Percentiles rank a stretch among this genome's conserved stretches.
Evolutionary conservation across 805 yeast species (phyloP).

Genomic region (Torulaspora maleeae): DNA sequence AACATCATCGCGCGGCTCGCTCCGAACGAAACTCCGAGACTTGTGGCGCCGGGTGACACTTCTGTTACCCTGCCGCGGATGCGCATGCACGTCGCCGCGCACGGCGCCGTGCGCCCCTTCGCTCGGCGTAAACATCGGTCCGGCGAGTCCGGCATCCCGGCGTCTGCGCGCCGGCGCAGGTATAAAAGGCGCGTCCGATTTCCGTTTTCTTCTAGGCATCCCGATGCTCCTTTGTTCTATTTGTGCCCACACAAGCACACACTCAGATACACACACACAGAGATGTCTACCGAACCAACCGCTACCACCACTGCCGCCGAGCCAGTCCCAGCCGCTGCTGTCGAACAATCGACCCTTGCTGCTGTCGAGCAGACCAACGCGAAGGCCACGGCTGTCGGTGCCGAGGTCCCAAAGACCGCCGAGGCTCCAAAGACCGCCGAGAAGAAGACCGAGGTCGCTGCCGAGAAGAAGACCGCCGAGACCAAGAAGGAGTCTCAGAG

Average conservation of each 20-base stretch:
- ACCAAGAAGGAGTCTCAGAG: constrained; percentile 12
- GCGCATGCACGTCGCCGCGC: too few species aligned
- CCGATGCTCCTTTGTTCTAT: too few species aligned
- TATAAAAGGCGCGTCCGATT: too few species aligned
- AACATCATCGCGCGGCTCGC: too few species aligned
- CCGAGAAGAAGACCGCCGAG: constrained; percentile 13
- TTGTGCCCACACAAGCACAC: background rate
- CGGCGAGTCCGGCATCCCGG: too few species aligned
- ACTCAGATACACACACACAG: background rate
- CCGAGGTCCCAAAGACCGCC: constrained; percentile 10
- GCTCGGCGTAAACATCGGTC: too few species aligned
- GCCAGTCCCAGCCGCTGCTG: constrained; percentile 11
- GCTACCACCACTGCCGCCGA: constrained; percentile 5
- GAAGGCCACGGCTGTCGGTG: constrained; percentile 12
- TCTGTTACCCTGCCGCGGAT: too few species aligned
- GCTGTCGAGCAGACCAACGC: constrained; percentile 9
- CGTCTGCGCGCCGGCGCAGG: too few species aligned
- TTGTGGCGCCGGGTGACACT: too few species aligned
- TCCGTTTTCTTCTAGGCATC: too few species aligned
- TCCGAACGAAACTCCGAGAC: too few species aligned
- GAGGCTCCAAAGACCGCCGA: constrained; percentile 12
- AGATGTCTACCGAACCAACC: constrained; percentile 2
- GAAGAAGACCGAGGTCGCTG: constrained; percentile 11
- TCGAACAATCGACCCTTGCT: background rate
- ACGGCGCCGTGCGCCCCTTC: too few species aligned